Percentiles rank a stretch among this genome's conserved stretches.
Conservation (phyloP, 176 grass and related monocot genomes). For the Cocos nucifera region DNA sequence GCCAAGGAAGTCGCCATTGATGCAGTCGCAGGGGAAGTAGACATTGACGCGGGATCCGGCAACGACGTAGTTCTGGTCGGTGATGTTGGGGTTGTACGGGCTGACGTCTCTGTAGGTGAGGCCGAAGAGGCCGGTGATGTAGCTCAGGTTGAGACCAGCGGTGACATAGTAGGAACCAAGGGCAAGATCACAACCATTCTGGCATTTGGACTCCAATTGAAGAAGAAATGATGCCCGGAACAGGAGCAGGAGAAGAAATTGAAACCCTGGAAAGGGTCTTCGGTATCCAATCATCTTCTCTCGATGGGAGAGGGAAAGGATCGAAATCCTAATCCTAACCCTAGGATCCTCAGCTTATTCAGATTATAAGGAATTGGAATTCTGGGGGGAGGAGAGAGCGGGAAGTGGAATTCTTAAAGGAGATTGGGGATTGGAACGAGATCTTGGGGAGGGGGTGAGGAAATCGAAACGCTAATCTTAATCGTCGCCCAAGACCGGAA, state of each 20-base stretch:
- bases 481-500: too few relatives aligned
- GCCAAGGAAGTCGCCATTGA: constrained; percentile 35
- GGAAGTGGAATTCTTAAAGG: too few relatives aligned
- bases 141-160: constrained; percentile 26
- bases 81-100: constrained; percentile 22
- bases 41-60: constrained; percentile 23
- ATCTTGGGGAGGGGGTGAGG: too few relatives aligned
- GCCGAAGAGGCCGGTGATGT: constrained; percentile 33
- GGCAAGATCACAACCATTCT: not conserved
- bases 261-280: not conserved
- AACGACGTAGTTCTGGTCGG: constrained; percentile 10
- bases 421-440: too few relatives aligned
- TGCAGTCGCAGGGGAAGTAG: constrained; percentile 40
- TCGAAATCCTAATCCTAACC: constrained; percentile 25
- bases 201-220: constrained; percentile 7
- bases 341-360: not conserved
- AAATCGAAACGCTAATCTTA: too few relatives aligned
- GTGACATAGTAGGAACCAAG: constrained; percentile 23
- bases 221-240: not conserved
- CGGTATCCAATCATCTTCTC: not conserved
- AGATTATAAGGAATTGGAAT: too few relatives aligned
- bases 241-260: constrained; percentile 22
- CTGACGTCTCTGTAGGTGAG: not conserved
- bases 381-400: too few relatives aligned
- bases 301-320: constrained; percentile 2